phyloP scores from a whole-genome alignment of 164 flowering plant species.

The Liquidambar formosana region DNA sequence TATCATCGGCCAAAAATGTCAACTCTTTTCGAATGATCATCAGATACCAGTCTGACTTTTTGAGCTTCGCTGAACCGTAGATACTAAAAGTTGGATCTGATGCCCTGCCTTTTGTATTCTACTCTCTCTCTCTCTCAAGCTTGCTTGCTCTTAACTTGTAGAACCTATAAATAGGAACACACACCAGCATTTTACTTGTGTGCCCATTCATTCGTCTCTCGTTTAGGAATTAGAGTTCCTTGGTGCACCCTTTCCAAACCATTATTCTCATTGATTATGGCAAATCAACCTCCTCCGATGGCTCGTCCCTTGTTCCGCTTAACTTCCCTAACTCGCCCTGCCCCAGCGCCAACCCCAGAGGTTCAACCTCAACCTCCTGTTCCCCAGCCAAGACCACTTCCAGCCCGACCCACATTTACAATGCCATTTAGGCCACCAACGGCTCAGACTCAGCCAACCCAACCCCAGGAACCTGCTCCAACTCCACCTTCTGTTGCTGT shows the following conservation, averaged over 20 bases:
- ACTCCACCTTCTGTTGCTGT: slow-evolving; percentile 8
- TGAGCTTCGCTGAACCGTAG: slow-evolving; percentile 11
- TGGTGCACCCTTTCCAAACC: too few relatives aligned
- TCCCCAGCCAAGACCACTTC: slow-evolving; percentile 22
- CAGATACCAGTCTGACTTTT: slow-evolving; percentile 15
- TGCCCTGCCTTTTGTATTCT: slow-evolving; percentile 17
- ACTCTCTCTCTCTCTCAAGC: neutral
- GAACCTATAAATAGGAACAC: slow-evolving; percentile 25
- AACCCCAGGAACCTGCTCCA: slow-evolving; percentile 17
- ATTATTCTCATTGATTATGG: slow-evolving; percentile 17
- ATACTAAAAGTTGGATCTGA: slow-evolving; percentile 33
- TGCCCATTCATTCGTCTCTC: neutral
- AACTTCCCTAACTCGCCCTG: slow-evolving; percentile 19
- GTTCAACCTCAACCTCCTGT: slow-evolving; percentile 9
- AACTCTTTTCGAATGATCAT: slow-evolving; percentile 2
- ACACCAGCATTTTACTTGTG: neutral
- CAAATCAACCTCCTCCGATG: slow-evolving; percentile 21
- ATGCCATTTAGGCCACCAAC: slow-evolving; percentile 15
- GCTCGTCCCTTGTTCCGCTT: slow-evolving; percentile 48
- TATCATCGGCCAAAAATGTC: too few relatives aligned
- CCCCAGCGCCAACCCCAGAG: slow-evolving; percentile 6
- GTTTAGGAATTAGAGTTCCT: neutral
- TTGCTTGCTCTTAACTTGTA: too few relatives aligned
- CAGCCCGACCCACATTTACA: slow-evolving; percentile 22
- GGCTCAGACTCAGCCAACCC: slow-evolving; percentile 24